Conservation (phyloP, 352 stramenopile species). For the Albugo laibachii region DNA sequence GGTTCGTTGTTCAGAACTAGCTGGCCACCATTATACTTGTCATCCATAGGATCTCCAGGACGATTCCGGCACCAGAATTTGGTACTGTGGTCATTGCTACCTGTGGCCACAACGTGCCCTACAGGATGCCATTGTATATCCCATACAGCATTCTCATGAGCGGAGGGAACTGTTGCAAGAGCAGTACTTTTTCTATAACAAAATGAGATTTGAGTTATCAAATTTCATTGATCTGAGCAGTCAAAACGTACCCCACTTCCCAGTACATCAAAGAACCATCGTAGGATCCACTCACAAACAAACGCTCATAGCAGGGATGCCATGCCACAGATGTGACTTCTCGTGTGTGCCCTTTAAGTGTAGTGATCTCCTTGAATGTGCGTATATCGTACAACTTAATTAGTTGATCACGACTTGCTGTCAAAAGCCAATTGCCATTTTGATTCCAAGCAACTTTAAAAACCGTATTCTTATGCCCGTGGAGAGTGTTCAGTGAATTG, state of each 20-base stretch:
- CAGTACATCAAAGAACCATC: slow-evolving; percentile 95
- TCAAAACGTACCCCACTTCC: slow-evolving; percentile 77
- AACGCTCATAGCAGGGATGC: slow-evolving; percentile 91
- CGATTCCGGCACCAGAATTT: slow-evolving; percentile 97
- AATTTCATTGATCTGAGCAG: background rate
- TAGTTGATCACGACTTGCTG: slow-evolving; percentile 90
- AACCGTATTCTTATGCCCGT: slow-evolving; percentile 96
- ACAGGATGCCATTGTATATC: slow-evolving; percentile 96
- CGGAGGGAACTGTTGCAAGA: slow-evolving; percentile 70
- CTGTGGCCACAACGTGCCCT: slow-evolving; percentile 90
- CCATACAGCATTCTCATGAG: slow-evolving; percentile 95
- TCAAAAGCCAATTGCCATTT: slow-evolving; percentile 96
- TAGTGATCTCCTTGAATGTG: slow-evolving; percentile 89
- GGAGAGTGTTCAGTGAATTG: slow-evolving; percentile 86
- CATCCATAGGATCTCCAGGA: slow-evolving; percentile 77
- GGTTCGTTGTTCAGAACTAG: slow-evolving; percentile 39
- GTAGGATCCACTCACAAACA: slow-evolving; percentile 94
- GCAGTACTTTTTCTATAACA: slow-evolving; percentile 52
- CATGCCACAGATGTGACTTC: slow-evolving; percentile 93
- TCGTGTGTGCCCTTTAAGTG: slow-evolving; percentile 88
- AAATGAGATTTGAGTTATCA: slow-evolving; percentile 1
- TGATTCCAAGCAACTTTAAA: slow-evolving; percentile 95
- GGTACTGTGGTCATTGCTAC: slow-evolving; percentile 90
- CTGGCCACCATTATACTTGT: slow-evolving; percentile 74
- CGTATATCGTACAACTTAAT: slow-evolving; percentile 98